Evolutionary conservation across 2,329 filamentous ascomycete genomes (phyloP), one percentile per base, ranked within the genome.

Genomic region (Nemania sp.): DNA sequence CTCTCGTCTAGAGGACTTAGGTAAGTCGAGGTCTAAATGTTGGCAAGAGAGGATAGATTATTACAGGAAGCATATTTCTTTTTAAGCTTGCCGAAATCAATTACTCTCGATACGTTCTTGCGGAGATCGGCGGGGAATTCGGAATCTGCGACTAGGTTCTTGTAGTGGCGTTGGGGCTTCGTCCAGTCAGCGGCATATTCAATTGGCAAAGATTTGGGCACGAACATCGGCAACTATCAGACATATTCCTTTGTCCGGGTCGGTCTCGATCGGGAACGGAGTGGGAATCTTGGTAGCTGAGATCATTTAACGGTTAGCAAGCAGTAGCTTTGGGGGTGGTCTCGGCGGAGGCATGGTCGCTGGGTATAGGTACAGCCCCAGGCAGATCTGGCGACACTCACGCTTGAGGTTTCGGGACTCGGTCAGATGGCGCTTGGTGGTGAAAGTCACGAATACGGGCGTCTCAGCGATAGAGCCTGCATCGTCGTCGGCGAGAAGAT

Each of bases 81-180:
- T 68, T 77, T 76, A 59, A 99, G 79, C 73, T 97, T 96, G 65
- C 81, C 80, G 62, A 92, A 77, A 65, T 91, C 91, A 66, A 97
- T 87, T 40, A 99, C 82, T 61, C 86, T 82, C 46, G 84, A 86
- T 67, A 93, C 86, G 63, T 84, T 83, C 68, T 82, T 80, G 66
- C 82, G 78, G 57, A 91, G 79, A 41, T 80, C 79, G 52, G 78
- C 76, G 26, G 88, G 88, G 76, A 91, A 92, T 23, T 84, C 81
- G 36, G 87, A 82, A 50, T 87, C 83, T 46, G 84, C 86, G 60
- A 97, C 81, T 40, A 95, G 80, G 72, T 97, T 88, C 78, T 97
- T 97, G 81, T 94, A 96, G 49, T 61, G 61, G 26, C 64, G 56
- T 60, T 67, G 66, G 20, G 83, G 83, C 66, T 61, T 41, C 22